A percentile compares a stretch with the other conserved stretches of the same genome.
Evolutionary conservation across 352 stramenopile species (phyloP).

Genomic region (Blastocystis sp.): DNA sequence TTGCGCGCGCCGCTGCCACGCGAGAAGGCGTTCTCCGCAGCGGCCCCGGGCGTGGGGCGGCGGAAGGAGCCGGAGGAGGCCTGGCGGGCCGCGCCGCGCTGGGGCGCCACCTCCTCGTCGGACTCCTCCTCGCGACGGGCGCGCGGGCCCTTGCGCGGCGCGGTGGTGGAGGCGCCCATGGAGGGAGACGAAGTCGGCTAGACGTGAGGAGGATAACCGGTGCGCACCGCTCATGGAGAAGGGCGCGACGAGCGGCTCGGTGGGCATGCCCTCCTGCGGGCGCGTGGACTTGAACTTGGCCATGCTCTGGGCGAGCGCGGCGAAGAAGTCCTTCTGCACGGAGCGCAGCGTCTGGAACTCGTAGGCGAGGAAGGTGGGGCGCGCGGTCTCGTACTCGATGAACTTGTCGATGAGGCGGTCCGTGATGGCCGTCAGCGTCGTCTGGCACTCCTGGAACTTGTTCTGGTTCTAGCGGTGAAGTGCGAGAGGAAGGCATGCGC

Average conservation of each 20-base stretch:
- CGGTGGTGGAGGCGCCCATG: neutral
- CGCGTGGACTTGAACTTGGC: constrained; percentile 60
- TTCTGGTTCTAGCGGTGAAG: constrained; percentile 56
- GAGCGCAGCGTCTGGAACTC: constrained; percentile 67
- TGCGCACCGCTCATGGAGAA: neutral
- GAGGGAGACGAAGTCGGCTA: neutral
- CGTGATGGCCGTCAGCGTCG: constrained; percentile 41
- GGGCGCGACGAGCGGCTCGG: constrained; percentile 20
- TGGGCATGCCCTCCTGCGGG: constrained; percentile 31
- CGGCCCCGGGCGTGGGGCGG: constrained; percentile 32
- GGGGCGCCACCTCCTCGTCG: constrained; percentile 22
- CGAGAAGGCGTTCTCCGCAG: neutral
- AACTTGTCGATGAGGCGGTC: constrained; percentile 68
- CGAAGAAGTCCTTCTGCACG: constrained; percentile 69
- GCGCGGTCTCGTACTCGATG: constrained; percentile 61
- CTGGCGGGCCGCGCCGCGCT: neutral
- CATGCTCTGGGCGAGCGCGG: constrained; percentile 45
- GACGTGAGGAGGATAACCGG: neutral
- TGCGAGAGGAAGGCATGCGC: neutral
- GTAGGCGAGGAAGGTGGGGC: constrained; percentile 65
- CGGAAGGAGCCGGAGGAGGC: constrained; percentile 43
- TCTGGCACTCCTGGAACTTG: constrained; percentile 68
- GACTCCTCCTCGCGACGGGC: neutral
- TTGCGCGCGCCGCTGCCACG: constrained; percentile 21
- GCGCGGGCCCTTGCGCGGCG: constrained; percentile 20